Evolutionary conservation across 1,284 basidiomycete genomes (phyloP).

Genomic region (Lentinus polychrous): DNA sequence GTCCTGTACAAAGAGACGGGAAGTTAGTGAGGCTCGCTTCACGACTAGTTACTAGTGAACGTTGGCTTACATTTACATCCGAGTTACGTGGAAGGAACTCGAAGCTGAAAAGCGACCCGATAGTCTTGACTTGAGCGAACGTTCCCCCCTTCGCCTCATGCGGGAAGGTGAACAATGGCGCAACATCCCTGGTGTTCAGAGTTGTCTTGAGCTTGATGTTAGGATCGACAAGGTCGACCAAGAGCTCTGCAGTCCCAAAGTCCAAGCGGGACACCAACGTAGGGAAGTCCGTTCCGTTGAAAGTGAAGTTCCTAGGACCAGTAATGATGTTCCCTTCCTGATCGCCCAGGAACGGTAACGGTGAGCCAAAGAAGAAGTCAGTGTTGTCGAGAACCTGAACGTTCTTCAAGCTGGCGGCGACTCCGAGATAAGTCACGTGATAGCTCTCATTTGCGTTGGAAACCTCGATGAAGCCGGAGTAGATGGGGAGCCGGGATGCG

Average conservation of each 20-base stretch:
- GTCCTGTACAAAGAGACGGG: slow-evolving; percentile 17
- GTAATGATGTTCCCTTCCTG: slow-evolving; percentile 31
- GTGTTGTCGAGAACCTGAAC: slow-evolving; percentile 45
- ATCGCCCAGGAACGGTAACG: slow-evolving; percentile 37
- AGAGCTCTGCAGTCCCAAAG: slow-evolving; percentile 48
- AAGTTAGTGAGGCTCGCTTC: background rate
- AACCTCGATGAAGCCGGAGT: slow-evolving; percentile 52
- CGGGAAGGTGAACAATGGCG: slow-evolving; percentile 18
- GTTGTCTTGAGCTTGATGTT: slow-evolving; percentile 22
- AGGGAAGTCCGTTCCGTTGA: slow-evolving; percentile 38
- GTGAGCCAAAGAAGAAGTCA: slow-evolving; percentile 36
- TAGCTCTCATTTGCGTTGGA: slow-evolving; percentile 33
- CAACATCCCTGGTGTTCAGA: slow-evolving; percentile 15
- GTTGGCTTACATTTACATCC: slow-evolving; percentile 26
- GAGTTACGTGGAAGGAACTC: slow-evolving; percentile 32
- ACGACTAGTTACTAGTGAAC: no score
- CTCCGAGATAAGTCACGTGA: slow-evolving; percentile 46
- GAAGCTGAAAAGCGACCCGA: slow-evolving; percentile 33
- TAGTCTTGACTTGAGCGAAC: slow-evolving; percentile 31
- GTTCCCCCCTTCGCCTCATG: slow-evolving; percentile 11
- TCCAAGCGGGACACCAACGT: slow-evolving; percentile 38
- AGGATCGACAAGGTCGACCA: slow-evolving; percentile 36
- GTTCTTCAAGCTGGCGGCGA: slow-evolving; percentile 39
- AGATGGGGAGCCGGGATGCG: slow-evolving; percentile 45
- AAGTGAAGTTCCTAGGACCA: slow-evolving; percentile 43